A percentile compares a stretch with the other conserved stretches of the same genome.
phyloP scores from a whole-genome alignment of 2,329 filamentous ascomycete species.

The Diaporthe vaccinii region DNA sequence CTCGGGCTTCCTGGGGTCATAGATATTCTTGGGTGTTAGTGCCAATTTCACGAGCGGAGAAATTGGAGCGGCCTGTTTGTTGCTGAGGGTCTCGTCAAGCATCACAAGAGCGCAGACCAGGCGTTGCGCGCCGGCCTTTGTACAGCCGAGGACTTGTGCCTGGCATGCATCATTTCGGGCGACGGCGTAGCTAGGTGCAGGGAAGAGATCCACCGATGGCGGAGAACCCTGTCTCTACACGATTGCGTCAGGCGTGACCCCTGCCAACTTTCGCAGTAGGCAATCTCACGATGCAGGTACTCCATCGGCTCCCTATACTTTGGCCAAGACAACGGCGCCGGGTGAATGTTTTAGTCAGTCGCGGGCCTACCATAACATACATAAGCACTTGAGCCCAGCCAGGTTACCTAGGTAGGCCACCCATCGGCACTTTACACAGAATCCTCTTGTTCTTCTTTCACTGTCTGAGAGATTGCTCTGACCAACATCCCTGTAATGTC shows the following conservation, averaged over 20 bases:
- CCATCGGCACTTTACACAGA: neutral
- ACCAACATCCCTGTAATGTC: neutral
- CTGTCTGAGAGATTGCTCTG: neutral
- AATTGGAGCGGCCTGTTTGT: neutral
- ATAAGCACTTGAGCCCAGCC: neutral
- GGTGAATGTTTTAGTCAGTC: neutral
- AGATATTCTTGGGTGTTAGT: constrained; percentile 19
- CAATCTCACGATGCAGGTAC: constrained; percentile 25
- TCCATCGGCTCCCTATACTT: neutral
- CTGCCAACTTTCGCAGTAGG: neutral
- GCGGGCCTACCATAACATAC: neutral
- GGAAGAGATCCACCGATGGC: constrained; percentile 7
- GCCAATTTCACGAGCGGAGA: constrained; percentile 24
- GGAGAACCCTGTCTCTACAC: constrained; percentile 19
- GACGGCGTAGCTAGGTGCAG: neutral
- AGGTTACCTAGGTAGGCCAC: neutral
- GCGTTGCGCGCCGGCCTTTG: constrained; percentile 10
- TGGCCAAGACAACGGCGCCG: constrained; percentile 7
- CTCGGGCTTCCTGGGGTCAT: constrained; percentile 1
- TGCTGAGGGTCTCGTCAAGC: constrained; percentile 9
- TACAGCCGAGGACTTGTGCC: constrained; percentile 24
- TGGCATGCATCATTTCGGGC: constrained; percentile 6
- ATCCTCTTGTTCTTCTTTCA: neutral
- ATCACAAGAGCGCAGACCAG: neutral
- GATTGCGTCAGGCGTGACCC: constrained; percentile 1